phyloP scores from a whole-genome alignment of 371 early-diverging fungal genomes.

The Mortierella polycephala region DNA sequence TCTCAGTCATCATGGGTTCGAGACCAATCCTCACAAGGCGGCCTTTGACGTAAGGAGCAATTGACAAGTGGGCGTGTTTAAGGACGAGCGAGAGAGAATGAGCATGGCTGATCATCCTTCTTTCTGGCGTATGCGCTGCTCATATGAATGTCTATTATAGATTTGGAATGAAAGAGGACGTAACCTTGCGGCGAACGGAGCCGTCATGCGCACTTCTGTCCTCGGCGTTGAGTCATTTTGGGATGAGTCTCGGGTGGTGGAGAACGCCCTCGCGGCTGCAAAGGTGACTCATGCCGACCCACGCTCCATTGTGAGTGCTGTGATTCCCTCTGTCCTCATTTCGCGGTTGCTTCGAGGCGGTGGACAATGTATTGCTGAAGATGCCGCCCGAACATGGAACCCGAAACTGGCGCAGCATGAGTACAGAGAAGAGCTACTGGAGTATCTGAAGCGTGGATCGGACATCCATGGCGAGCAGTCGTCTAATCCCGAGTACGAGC shows the following conservation, averaged over 20 bases:
- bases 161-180: slow-evolving; percentile 48
- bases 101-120: neutral
- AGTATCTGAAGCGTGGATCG: slow-evolving; percentile 34
- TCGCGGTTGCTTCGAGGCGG: slow-evolving; percentile 63
- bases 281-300: slow-evolving; percentile 77
- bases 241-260: slow-evolving; percentile 69
- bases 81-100: too few relatives aligned
- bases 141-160: slow-evolving; percentile 4
- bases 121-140: neutral
- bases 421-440: slow-evolving; percentile 38
- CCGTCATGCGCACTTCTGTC: slow-evolving; percentile 71
- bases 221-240: slow-evolving; percentile 70
- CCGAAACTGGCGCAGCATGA: slow-evolving; percentile 9
- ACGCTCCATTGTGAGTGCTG: slow-evolving; percentile 69
- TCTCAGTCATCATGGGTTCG: slow-evolving; percentile 58
- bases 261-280: slow-evolving; percentile 67
- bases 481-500: slow-evolving; percentile 25
- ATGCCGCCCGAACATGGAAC: slow-evolving; percentile 55
- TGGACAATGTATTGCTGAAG: slow-evolving; percentile 13
- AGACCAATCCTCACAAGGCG: slow-evolving; percentile 54
- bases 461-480: slow-evolving; percentile 25
- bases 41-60: slow-evolving; percentile 50
- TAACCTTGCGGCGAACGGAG: slow-evolving; percentile 67
- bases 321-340: slow-evolving; percentile 65
- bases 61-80: neutral